These are phyloP conservation scores for Candida neerlandica DNA, from an alignment of 1,139 yeast genomes.

Conservation along the genomic window DNA sequence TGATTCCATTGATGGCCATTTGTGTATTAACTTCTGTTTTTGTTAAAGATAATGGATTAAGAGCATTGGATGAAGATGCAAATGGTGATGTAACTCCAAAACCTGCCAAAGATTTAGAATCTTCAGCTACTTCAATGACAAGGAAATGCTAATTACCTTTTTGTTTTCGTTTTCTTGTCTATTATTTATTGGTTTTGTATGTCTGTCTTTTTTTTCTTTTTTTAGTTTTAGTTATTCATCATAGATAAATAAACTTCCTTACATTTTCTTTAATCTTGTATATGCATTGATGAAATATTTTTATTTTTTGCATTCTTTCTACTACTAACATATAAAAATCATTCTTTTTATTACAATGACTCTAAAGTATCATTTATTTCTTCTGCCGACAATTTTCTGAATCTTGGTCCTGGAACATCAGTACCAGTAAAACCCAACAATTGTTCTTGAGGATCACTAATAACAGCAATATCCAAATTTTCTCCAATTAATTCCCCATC, in stretches of 20 bases:
- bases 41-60: constrained; percentile 43
- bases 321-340: constrained; percentile 3
- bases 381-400: constrained; percentile 79
- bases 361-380: constrained; percentile 95
- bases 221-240: too few species aligned
- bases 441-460: constrained; percentile 82
- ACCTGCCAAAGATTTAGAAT: constrained; percentile 13
- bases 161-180: too few species aligned
- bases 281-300: neutral
- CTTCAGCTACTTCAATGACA: constrained; percentile 16
- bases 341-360: constrained; percentile 55
- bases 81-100: constrained; percentile 6
- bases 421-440: constrained; percentile 86
- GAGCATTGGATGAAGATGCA: constrained; percentile 34
- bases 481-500: constrained; percentile 98
- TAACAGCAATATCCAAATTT: constrained; percentile 88
- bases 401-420: constrained; percentile 82
- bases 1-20: constrained; percentile 44
- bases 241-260: too few species aligned
- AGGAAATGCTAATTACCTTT: too few species aligned
- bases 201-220: neutral
- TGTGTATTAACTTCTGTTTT: constrained; percentile 39
- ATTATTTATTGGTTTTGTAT: too few species aligned
- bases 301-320: neutral
- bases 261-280: neutral